Base-by-base conservation (phyloP, 352 stramenopile genomes). In the Phytopythium ostracodes region DNA sequence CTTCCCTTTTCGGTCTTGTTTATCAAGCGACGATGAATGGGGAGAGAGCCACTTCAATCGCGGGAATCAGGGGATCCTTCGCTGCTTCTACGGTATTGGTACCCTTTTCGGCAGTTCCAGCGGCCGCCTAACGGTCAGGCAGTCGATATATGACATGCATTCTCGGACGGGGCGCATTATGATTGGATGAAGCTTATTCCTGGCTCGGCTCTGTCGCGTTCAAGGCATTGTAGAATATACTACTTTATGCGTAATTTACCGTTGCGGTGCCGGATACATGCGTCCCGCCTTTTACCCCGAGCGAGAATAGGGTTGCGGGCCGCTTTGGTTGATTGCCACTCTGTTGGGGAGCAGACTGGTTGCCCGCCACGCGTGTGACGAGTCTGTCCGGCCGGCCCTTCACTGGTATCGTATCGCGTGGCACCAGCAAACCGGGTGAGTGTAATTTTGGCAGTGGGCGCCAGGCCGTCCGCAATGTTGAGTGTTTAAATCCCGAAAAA, bases 171-270 rank as follows among this genome's bases (percentile, higher is more conserved):
- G 7, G n/a, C 7, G 42, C 42, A 7, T 9, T 1, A 15, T 31
- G 44, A 51, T 51, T 51, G 44, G 44, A 20, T 2, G 44, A 14
- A 51, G 44, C 44, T 51, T 51, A 51, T 51, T 51, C 44, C 44
- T 27, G 44, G 8, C 42, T 49, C n/a, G 42, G 42, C 20, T 49
- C 1, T 49, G 42, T 49, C 20, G 10, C 7, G 42, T 49, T 49
- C 42, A 49, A 49, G 42, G 42, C 20, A 49, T 22, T 51, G 22
- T 31, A 17, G 44, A 51, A 31, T 51, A 20, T 31, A 51, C 18
- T 31, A 31, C 12, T n/a, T n/a, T n/a, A n/a, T n/a, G 44, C 44
- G 42, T 49, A 49, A 25, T 49, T 49, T 49, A 49, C 42, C 1
- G 11, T 7, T 8, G 44, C 22, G 44, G 44, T 51, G 44, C 44